Percentiles rank a stretch among this genome's conserved stretches.
Evolutionary conservation across 1,284 basidiomycete species (phyloP).

Genomic region (Pyrrhoderma noxium): DNA sequence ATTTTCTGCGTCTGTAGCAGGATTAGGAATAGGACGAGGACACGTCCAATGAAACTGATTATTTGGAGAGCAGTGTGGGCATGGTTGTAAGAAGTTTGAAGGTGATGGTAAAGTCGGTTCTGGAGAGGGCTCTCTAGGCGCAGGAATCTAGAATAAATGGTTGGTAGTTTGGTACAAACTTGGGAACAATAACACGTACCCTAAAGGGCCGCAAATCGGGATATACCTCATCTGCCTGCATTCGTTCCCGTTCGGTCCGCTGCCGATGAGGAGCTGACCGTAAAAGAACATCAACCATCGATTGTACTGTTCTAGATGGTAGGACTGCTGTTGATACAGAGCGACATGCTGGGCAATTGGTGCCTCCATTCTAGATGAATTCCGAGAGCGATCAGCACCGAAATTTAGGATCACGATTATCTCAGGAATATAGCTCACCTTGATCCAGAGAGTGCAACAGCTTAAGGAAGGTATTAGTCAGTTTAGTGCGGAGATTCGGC

Average conservation of each 20-base stretch:
- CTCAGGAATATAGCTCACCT: conserved; percentile 41
- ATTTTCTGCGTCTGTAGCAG: conserved; percentile 49
- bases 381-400: background rate
- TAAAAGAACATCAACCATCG: conserved; percentile 59
- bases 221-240: conserved; percentile 73
- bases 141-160: conserved; percentile 46
- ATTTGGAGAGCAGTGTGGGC: conserved; percentile 59
- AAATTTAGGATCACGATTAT: background rate
- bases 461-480: conserved; percentile 29
- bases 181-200: conserved; percentile 37
- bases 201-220: conserved; percentile 54
- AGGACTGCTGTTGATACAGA: conserved; percentile 54
- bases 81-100: conserved; percentile 59
- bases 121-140: conserved; percentile 64
- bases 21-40: conserved; percentile 65
- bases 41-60: conserved; percentile 69
- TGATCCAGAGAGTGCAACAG: conserved; percentile 70
- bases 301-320: conserved; percentile 62
- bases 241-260: conserved; percentile 56
- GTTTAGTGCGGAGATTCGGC: conserved; percentile 16
- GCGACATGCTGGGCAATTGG: conserved; percentile 71
- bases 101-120: conserved; percentile 59
- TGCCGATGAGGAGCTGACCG: conserved; percentile 56
- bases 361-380: conserved; percentile 59
- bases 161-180: background rate